Evolutionary conservation across 2,329 filamentous ascomycete species (phyloP).

Genomic region (Aspergillus fijiensis): DNA sequence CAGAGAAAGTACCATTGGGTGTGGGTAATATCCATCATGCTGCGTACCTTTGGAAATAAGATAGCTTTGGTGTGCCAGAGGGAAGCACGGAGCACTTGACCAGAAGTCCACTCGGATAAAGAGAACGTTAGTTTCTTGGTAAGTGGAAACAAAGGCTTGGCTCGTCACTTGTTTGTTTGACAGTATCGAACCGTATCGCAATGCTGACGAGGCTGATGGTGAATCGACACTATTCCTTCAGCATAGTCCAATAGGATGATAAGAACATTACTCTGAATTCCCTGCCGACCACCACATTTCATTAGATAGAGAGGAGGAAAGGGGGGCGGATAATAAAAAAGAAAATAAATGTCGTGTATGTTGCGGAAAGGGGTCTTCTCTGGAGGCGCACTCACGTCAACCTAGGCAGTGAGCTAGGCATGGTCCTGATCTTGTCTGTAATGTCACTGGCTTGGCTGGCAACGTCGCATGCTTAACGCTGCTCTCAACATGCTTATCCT

Average conservation of each 20-base stretch:
- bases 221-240: not conserved
- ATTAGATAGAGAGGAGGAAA: too few species aligned
- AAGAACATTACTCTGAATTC: not conserved
- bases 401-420: not conserved
- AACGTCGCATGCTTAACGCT: not conserved
- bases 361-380: too few species aligned
- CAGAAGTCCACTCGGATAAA: not conserved
- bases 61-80: not conserved
- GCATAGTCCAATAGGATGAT: not conserved
- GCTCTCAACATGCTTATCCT: not conserved
- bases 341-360: not conserved
- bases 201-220: not conserved
- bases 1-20: not conserved
- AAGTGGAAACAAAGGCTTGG: not conserved
- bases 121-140: not conserved
- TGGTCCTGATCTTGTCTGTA: not conserved
- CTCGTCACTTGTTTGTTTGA: not conserved
- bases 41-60: not conserved
- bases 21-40: not conserved
- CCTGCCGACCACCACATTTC: not conserved
- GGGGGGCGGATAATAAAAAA: too few species aligned
- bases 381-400: not conserved
- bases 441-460: not conserved
- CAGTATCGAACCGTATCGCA: not conserved
- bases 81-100: not conserved